phyloP scores from a whole-genome alignment of 1,139 yeast species.

The Dujonia santamariae region DNA sequence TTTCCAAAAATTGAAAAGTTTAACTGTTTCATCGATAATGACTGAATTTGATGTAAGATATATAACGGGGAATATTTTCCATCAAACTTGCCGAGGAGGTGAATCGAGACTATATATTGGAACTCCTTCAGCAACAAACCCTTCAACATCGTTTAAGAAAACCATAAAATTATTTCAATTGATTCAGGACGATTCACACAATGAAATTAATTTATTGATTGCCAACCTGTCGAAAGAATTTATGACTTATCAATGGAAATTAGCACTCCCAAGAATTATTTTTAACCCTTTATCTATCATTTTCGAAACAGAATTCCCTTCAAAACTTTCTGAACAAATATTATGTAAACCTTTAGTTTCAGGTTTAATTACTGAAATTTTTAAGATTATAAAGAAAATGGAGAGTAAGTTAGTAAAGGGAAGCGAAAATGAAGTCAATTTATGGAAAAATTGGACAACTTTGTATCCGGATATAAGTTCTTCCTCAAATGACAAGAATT shows the following conservation, averaged over 20 bases:
- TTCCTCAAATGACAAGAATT: conserved; percentile 22
- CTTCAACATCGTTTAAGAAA: conserved; percentile 19
- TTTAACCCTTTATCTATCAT: conserved; percentile 73
- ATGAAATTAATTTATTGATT: conserved; percentile 42
- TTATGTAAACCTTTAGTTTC: conserved; percentile 81
- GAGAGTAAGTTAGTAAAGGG: conserved; percentile 70
- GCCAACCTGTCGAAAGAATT: conserved; percentile 57
- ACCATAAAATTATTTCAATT: conserved; percentile 33
- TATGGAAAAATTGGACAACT: conserved; percentile 52
- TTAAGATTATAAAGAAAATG: conserved; percentile 73
- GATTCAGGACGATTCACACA: conserved; percentile 31
- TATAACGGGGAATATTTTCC: conserved; percentile 20
- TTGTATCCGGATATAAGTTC: conserved; percentile 33
- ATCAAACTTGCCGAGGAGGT: conserved; percentile 26
- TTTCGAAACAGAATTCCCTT: conserved; percentile 68
- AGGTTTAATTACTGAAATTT: conserved; percentile 73
- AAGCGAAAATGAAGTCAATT: conserved; percentile 58
- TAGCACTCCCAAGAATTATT: conserved; percentile 74
- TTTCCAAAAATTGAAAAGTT: conserved; percentile 27
- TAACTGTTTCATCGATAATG: conserved; percentile 56
- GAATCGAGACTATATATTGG: conserved; percentile 44
- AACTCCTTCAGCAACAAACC: conserved; percentile 7
- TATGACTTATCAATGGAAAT: conserved; percentile 77
- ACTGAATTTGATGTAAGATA: conserved; percentile 61
- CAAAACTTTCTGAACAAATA: conserved; percentile 57